phyloP scores from a whole-genome alignment of 2,329 filamentous ascomycete genomes.

The Coleophoma cylindrospora region DNA sequence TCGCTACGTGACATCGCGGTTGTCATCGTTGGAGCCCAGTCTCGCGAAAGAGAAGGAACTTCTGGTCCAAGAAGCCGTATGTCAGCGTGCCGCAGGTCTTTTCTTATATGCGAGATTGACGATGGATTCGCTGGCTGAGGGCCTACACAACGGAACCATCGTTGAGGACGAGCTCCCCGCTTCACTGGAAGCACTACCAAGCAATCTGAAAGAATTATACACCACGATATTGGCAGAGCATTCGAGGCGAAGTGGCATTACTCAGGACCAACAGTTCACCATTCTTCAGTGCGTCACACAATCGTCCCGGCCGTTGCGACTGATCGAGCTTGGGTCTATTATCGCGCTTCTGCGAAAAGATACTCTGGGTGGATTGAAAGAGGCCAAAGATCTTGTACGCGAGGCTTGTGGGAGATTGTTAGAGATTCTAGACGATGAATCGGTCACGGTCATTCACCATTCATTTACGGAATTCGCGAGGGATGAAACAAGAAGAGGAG shows the following conservation, averaged over 20 bases:
- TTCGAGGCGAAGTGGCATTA: constrained; percentile 5
- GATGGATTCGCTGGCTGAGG: constrained; percentile 15
- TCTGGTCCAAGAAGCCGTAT: background rate
- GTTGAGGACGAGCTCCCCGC: background rate
- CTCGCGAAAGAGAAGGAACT: constrained; percentile 6
- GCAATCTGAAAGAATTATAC: constrained; percentile 23
- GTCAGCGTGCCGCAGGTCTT: constrained; percentile 7
- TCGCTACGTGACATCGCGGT: constrained; percentile 18
- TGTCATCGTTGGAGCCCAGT: constrained; percentile 1
- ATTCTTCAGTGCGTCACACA: constrained; percentile 16
- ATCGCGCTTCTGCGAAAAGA: no score
- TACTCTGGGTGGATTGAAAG: no score
- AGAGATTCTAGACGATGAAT: constrained; percentile 39
- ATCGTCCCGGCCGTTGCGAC: constrained; percentile 13
- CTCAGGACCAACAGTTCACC: constrained; percentile 11
- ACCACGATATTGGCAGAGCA: constrained; percentile 13
- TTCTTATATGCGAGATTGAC: constrained; percentile 18
- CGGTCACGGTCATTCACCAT: constrained; percentile 39
- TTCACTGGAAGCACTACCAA: constrained; percentile 7
- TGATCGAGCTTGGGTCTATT: constrained; percentile 7
- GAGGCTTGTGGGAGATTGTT: constrained; percentile 34
- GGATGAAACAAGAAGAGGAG: no score
- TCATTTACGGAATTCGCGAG: constrained; percentile 39
- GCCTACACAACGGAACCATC: background rate
- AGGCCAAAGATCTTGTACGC: background rate